Base-by-base conservation (phyloP, 306 rosid genomes). In the Vachellia collinsii region DNA sequence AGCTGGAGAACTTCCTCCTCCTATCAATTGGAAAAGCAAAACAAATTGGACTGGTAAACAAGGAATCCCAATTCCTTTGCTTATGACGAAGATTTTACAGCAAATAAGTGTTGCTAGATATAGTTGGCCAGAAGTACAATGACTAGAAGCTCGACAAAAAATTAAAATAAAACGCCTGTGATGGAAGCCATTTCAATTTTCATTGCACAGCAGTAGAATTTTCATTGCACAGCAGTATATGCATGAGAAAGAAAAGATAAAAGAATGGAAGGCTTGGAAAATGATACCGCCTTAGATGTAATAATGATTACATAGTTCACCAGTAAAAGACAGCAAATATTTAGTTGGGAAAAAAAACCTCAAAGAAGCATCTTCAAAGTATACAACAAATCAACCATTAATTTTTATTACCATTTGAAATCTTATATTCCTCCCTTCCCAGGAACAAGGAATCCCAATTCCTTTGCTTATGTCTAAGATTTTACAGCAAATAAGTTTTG, bases 1-100 rank as follows among this genome's bases (percentile, higher is more conserved):
- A 81, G 86, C 54, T 81, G 43, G 77, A 77, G 80, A 9, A 73
- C 83, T 73, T 85, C 90, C 74, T 86, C 94, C 39, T 84, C 94
- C 98, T 95, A 79, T 82, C 54, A 79, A 70, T 79, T 77, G 82
- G 82, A 67, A 74, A 56, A 83, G 71, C 16, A 59, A 70, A 77
- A 50, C 56, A 53, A 50, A 39, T 62, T 59, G 79, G 39, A 67
- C 74, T 1, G 39, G 39, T 48, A 77, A 1, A 29, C 34, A 29
- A 17, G 17, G 20, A 64, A 8, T 0, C 4, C 11, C 51, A 23
- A 12, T 54, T 13, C 67, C 48, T 65, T 43, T 46, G 72, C 44
- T 67, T 54, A 38, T 48, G n/a, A 23, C 61, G n/a, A n/a, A 20
- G 19, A 29, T 51, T 72, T 72, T 5, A 29, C 13, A 7, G 39